Conservation (phyloP, 805 yeast genomes). For the Candida broadrunensis region DNA sequence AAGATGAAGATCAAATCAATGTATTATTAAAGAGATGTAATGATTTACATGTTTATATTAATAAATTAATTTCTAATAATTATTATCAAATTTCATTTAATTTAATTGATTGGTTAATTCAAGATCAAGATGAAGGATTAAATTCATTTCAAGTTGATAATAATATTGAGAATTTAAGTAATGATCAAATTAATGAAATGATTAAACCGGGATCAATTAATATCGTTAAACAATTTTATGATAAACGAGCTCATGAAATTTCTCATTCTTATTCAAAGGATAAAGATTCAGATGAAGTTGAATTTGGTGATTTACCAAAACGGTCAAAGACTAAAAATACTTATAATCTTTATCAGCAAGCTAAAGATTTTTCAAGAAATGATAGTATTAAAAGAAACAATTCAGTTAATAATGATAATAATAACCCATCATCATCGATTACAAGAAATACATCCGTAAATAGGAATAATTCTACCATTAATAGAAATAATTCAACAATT, state of each 20-base stretch:
- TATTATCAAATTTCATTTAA: constrained; percentile 23
- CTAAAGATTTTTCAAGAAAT: constrained; percentile 1
- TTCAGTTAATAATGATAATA: not conserved
- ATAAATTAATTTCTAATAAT: constrained; percentile 17
- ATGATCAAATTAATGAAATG: constrained; percentile 16
- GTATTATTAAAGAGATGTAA: constrained; percentile 20
- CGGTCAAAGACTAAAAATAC: constrained; percentile 26
- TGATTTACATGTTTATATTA: constrained; percentile 26
- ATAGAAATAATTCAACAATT: not conserved
- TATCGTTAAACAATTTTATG: constrained; percentile 18
- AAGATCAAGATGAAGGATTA: constrained; percentile 15
- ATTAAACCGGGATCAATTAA: constrained; percentile 18
- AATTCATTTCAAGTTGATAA: constrained; percentile 26
- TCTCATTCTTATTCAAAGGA: too few species aligned
- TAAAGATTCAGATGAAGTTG: not conserved
- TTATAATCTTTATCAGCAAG: constrained; percentile 32
- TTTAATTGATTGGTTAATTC: constrained; percentile 28
- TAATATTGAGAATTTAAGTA: constrained; percentile 8
- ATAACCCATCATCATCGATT: not conserved
- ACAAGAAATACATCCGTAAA: not conserved
- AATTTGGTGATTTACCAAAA: constrained; percentile 10
- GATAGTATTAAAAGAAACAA: not conserved
- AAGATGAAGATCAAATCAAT: constrained; percentile 4
- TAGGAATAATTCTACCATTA: not conserved
- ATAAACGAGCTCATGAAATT: not conserved